These are phyloP conservation scores for Chytriomyces sp. DNA, from an alignment of 192 early-diverging fungal genomes.

Conservation along the genomic window DNA sequence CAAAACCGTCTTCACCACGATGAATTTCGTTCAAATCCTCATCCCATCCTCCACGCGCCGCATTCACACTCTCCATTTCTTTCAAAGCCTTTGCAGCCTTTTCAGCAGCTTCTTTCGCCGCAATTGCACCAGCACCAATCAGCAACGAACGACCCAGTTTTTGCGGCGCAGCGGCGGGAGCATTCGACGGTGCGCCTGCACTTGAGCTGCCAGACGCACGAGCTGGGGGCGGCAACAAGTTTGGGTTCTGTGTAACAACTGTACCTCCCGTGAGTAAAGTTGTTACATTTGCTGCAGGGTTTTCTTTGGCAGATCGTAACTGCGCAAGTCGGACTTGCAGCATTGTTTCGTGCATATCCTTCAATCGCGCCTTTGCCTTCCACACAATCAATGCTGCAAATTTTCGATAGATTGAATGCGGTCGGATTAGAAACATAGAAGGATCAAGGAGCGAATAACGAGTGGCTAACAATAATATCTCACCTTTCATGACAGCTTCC, in stretches of 20 bases:
- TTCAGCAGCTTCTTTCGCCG: slow-evolving; percentile 45
- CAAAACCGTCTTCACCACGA: slow-evolving; percentile 24
- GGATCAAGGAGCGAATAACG: no score
- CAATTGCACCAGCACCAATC: slow-evolving; percentile 38
- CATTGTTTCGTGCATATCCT: slow-evolving; percentile 81
- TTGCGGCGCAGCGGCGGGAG: slow-evolving; percentile 18
- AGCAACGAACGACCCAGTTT: slow-evolving; percentile 36
- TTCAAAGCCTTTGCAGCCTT: slow-evolving; percentile 58
- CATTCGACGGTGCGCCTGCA: slow-evolving; percentile 26
- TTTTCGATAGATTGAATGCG: background rate
- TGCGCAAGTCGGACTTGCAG: slow-evolving; percentile 75
- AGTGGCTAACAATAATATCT: background rate
- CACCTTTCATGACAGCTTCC: slow-evolving; percentile 74
- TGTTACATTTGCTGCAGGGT: background rate
- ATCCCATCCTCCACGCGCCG: slow-evolving; percentile 35
- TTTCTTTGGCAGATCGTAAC: slow-evolving; percentile 46
- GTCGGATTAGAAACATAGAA: background rate
- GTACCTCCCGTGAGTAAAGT: background rate
- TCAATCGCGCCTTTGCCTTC: slow-evolving; percentile 78
- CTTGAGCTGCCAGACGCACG: background rate
- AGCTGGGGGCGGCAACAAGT: background rate
- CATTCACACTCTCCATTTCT: slow-evolving; percentile 54
- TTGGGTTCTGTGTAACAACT: no score
- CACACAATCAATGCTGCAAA: slow-evolving; percentile 68
- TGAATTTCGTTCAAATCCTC: slow-evolving; percentile 25